These are phyloP conservation scores for Ceratocystis albifundus DNA, from an alignment of 2,329 filamentous ascomycete species.

Conservation along the genomic window DNA sequence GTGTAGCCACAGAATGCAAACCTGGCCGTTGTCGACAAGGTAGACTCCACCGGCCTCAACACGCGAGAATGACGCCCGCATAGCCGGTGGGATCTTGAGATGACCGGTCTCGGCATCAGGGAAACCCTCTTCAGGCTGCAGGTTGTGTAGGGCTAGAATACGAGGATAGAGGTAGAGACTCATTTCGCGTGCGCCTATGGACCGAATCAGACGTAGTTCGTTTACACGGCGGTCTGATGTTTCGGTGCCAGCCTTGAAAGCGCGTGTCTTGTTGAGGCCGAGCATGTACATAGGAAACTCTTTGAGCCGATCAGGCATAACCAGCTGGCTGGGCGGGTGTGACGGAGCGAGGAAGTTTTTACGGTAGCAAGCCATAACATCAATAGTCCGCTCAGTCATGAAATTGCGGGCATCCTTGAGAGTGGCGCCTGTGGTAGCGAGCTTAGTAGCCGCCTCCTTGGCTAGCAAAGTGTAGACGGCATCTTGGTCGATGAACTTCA, in stretches of 20 bases:
- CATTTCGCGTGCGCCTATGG: slow-evolving; percentile 75
- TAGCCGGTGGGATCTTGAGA: slow-evolving; percentile 65
- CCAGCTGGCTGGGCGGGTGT: slow-evolving; percentile 82
- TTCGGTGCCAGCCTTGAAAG: slow-evolving; percentile 87
- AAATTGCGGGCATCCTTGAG: slow-evolving; percentile 77
- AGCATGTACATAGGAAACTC: slow-evolving; percentile 96
- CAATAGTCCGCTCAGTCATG: slow-evolving; percentile 82
- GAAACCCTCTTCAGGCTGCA: slow-evolving; percentile 80
- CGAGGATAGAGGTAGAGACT: slow-evolving; percentile 90
- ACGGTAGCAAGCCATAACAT: slow-evolving; percentile 81
- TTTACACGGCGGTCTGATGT: slow-evolving; percentile 82
- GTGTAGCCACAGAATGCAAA: slow-evolving; percentile 85
- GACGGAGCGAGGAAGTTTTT: slow-evolving; percentile 76
- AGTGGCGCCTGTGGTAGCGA: slow-evolving; percentile 54
- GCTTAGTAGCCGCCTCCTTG: slow-evolving; percentile 85
- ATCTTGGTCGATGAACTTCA: slow-evolving; percentile 94
- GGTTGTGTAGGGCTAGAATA: slow-evolving; percentile 83
- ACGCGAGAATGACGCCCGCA: slow-evolving; percentile 74
- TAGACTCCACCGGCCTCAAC: slow-evolving; percentile 92
- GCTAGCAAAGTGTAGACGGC: slow-evolving; percentile 79
- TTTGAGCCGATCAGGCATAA: slow-evolving; percentile 90
- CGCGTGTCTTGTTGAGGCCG: slow-evolving; percentile 75
- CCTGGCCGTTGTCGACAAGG: slow-evolving; percentile 88
- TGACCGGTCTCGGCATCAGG: slow-evolving; percentile 78
- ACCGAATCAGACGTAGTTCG: slow-evolving; percentile 79